phyloP scores from a whole-genome alignment of 2,329 filamentous ascomycete species.

The Boeremia lycopersici region DNA sequence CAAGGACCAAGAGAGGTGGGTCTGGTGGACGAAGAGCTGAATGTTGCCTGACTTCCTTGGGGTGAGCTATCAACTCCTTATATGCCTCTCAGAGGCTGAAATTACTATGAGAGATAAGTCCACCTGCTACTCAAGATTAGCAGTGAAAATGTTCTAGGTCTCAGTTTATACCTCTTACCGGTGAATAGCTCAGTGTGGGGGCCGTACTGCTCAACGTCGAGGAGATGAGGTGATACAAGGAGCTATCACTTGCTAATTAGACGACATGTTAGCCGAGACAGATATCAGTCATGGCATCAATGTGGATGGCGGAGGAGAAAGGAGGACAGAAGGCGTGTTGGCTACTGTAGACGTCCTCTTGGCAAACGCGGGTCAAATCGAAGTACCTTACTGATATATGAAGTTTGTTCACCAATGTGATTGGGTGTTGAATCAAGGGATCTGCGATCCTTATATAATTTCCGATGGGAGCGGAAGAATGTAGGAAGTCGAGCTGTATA shows the following conservation, averaged over 20 bases:
- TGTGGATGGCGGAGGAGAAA: slow-evolving; percentile 25
- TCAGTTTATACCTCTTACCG: slow-evolving; percentile 24
- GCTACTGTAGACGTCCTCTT: slow-evolving; percentile 30
- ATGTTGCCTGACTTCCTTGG: slow-evolving; percentile 33
- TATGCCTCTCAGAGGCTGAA: slow-evolving; percentile 31
- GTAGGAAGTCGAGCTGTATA: slow-evolving; percentile 17
- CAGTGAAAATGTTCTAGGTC: slow-evolving; percentile 16
- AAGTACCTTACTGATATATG: slow-evolving; percentile 38
- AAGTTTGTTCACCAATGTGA: slow-evolving; percentile 20
- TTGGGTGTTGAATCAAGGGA: slow-evolving; percentile 23
- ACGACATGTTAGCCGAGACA: slow-evolving; percentile 34
- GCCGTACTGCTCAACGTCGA: slow-evolving; percentile 33
- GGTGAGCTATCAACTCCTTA: slow-evolving; percentile 30
- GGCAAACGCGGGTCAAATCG: slow-evolving; percentile 41
- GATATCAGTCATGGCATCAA: slow-evolving; percentile 14
- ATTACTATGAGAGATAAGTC: slow-evolving; percentile 21
- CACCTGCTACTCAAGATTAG: slow-evolving; percentile 44
- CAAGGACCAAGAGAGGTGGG: slow-evolving; percentile 18
- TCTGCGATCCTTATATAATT: slow-evolving; percentile 30
- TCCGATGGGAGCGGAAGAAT: slow-evolving; percentile 22
- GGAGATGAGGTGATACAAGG: slow-evolving; percentile 39
- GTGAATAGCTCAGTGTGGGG: slow-evolving; percentile 33
- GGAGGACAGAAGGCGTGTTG: slow-evolving; percentile 15
- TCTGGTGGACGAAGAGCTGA: slow-evolving; percentile 29
- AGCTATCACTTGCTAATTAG: slow-evolving; percentile 29